Percentiles rank a stretch among this genome's conserved stretches.
Conservation (phyloP, 208 protist species). For the Jaenimonas drosophilae region DNA sequence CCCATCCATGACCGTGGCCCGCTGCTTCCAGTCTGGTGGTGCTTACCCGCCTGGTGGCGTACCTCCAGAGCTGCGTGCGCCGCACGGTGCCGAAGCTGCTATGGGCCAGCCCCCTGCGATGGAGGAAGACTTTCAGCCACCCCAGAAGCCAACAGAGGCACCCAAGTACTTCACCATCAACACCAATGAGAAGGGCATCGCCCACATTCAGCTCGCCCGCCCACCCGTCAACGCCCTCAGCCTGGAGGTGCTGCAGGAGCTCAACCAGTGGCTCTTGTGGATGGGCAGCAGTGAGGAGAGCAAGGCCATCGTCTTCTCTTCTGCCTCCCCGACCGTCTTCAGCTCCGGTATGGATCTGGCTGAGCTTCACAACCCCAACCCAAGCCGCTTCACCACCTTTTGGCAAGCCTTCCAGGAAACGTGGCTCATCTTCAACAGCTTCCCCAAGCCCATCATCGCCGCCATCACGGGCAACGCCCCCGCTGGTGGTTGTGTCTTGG, state of each 20-base stretch:
- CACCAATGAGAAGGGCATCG: slow-evolving; percentile 49
- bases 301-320: slow-evolving; percentile 58
- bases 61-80: slow-evolving; percentile 3
- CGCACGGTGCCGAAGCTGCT: neutral
- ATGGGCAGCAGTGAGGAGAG: slow-evolving; percentile 66
- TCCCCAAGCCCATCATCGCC: slow-evolving; percentile 70
- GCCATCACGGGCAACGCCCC: slow-evolving; percentile 69
- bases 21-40: neutral
- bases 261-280: slow-evolving; percentile 81
- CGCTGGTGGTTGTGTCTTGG: slow-evolving; percentile 66
- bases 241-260: slow-evolving; percentile 62
- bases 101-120: slow-evolving; percentile 1
- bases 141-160: slow-evolving; percentile 50
- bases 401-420: slow-evolving; percentile 70
- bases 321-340: slow-evolving; percentile 68
- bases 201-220: slow-evolving; percentile 36
- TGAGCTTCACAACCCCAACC: slow-evolving; percentile 63
- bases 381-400: slow-evolving; percentile 46
- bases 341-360: slow-evolving; percentile 62
- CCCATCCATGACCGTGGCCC: neutral
- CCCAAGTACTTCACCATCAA: slow-evolving; percentile 62
- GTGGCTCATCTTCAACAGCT: slow-evolving; percentile 76
- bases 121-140: slow-evolving; percentile 37
- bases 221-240: slow-evolving; percentile 63
- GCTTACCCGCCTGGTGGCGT: neutral